Evolutionary conservation across 495 filamentous ascomycete species (phyloP), one percentile per base, ranked within the genome.

Genomic region (Hypoxylon crocopeplum): DNA sequence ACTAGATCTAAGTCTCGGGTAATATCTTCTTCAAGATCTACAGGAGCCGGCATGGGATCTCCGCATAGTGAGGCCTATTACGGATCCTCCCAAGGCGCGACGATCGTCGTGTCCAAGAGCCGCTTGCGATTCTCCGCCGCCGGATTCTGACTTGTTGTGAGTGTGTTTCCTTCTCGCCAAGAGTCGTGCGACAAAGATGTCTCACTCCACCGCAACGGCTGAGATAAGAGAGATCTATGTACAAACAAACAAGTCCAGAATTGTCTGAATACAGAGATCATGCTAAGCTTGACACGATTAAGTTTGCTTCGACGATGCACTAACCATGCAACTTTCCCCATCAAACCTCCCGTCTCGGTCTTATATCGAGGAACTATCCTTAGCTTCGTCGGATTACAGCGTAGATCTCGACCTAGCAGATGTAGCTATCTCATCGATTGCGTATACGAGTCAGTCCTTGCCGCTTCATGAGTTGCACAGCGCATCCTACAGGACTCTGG

Each of bases 301-400:
- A 47, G 53, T 58, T 56, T 63, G 42, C 53, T 44, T 48, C 30
- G 24, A 42, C 32, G 24, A 11, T n/a, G 20, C 36, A 37, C 54
- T 58, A 58, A 13, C 10, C 13, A 29, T 53, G 42, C 48, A 22
- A 32, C 30, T 27, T 38, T 25, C 48, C 54, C 37, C 48, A 33
- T 42, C 30, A 17, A 11, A 11, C 20, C 39, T 40, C 30, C 24
- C 42, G 29, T 39, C 30, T 49, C 60, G 42, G 60, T 33, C 37
- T 46, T 40, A 37, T 32, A 13, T 52, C 29, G 54, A 38, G 30
- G 8, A 45, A 32, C 7, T 17, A 33, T 24, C 22, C 25, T 17
- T 3, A 5, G 1, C 39, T 56, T 36, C 5, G 5, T 29, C 25
- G 25, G 25, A 29, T 29, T 29, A 10, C 5, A 10, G 25, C 25